Percentiles rank a stretch among this genome's conserved stretches.
phyloP scores from a whole-genome alignment of 768 basidiomycete genomes.

The Rickenella mellea region DNA sequence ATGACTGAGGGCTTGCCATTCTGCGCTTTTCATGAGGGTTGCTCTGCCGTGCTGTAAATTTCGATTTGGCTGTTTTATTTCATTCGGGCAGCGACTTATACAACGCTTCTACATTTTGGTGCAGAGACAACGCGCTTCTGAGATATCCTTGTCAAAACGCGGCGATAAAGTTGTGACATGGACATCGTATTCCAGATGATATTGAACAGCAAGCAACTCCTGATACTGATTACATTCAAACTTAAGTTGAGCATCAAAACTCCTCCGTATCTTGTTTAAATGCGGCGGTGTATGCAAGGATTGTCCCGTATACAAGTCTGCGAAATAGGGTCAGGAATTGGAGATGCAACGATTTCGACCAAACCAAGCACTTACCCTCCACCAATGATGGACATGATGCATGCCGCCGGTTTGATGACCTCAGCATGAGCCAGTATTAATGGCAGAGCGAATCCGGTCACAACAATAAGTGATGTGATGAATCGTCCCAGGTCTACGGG shows the following conservation, averaged over 20 bases:
- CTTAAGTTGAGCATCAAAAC: background rate
- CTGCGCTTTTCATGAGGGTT: no score
- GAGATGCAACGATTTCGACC: background rate
- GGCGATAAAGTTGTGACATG: no score
- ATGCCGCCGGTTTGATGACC: conserved; percentile 76
- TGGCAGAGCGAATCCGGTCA: conserved; percentile 90
- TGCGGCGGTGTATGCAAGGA: conserved; percentile 76
- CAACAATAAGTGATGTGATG: conserved; percentile 82
- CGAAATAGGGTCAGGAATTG: background rate
- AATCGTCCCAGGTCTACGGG: conserved; percentile 90
- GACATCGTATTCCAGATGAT: no score
- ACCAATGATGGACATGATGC: conserved; percentile 90
- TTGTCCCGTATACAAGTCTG: conserved; percentile 84
- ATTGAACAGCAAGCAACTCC: no score
- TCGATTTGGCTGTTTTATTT: no score
- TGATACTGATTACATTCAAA: no score
- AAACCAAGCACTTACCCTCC: conserved; percentile 55
- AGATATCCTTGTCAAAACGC: no score
- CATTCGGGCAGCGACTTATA: no score
- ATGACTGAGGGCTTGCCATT: no score
- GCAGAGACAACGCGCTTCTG: no score
- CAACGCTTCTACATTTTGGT: no score
- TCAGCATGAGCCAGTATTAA: conserved; percentile 87
- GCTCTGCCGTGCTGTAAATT: no score
- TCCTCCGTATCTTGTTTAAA: conserved; percentile 80